These are phyloP conservation scores for Elsinoe batatas DNA, from an alignment of 2,329 filamentous ascomycete genomes.

Conservation along the genomic window DNA sequence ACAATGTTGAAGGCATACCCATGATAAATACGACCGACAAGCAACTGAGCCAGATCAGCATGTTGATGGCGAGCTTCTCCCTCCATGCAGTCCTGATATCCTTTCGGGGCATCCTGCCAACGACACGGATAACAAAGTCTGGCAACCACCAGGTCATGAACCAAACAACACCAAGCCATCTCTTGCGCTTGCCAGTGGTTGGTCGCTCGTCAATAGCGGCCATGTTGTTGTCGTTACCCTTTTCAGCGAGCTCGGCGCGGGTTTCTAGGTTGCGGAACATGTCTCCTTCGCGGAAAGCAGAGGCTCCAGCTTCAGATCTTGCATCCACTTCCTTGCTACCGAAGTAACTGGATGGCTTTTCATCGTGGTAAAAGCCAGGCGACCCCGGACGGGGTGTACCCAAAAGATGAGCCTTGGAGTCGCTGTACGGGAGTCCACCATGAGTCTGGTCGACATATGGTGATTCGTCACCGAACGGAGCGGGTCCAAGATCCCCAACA, in stretches of 20 bases:
- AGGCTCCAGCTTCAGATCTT: constrained; percentile 83
- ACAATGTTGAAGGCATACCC: constrained; percentile 24
- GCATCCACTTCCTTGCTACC: constrained; percentile 67
- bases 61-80: constrained; percentile 95
- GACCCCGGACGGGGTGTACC: constrained; percentile 42
- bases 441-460: constrained; percentile 49
- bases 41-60: constrained; percentile 90
- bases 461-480: constrained; percentile 45
- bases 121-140: constrained; percentile 64
- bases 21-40: constrained; percentile 76
- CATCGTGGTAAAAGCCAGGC: constrained; percentile 53
- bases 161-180: constrained; percentile 82
- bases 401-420: constrained; percentile 49
- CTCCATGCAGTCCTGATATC: constrained; percentile 90
- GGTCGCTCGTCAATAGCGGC: constrained; percentile 80
- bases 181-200: constrained; percentile 69
- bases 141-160: constrained; percentile 79
- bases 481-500: constrained; percentile 52
- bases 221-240: constrained; percentile 81
- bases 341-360: constrained; percentile 77
- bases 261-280: constrained; percentile 98
- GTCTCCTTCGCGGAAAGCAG: constrained; percentile 83
- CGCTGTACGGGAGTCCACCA: constrained; percentile 48
- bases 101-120: constrained; percentile 82
- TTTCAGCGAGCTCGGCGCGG: constrained; percentile 86